Evolutionary conservation across 495 filamentous ascomycete genomes (phyloP).

Genomic region (Pseudevernia furfuracea): DNA sequence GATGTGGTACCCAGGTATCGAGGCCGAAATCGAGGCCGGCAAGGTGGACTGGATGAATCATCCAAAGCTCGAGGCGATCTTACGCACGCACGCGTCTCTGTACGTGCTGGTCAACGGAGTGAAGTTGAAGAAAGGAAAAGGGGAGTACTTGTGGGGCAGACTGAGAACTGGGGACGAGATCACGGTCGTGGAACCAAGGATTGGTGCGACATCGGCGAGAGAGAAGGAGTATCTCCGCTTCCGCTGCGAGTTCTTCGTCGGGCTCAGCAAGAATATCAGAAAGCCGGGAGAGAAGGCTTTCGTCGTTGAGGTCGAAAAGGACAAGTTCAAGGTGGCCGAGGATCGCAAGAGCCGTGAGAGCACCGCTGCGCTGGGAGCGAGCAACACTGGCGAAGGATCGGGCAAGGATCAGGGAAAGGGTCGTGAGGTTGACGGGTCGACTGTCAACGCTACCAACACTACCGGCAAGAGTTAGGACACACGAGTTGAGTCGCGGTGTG

Average conservation of each 20-base stretch:
- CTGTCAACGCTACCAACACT: neutral
- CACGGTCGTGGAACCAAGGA: conserved; percentile 33
- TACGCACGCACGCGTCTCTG: conserved; percentile 61
- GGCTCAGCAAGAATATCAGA: conserved; percentile 40
- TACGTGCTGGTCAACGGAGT: conserved; percentile 68
- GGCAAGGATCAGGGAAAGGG: conserved; percentile 1
- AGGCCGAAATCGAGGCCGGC: conserved; percentile 44
- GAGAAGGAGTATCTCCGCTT: conserved; percentile 43
- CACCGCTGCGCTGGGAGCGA: conserved; percentile 2
- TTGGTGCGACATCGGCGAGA: conserved; percentile 36
- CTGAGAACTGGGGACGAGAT: conserved; percentile 19
- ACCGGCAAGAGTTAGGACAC: conserved; percentile 5
- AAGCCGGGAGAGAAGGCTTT: conserved; percentile 26
- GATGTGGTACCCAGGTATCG: conserved; percentile 60
- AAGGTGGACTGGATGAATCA: conserved; percentile 50
- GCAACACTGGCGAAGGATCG: neutral
- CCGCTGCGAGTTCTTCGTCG: conserved; percentile 47
- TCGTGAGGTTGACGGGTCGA: neutral
- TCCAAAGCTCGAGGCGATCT: conserved; percentile 50
- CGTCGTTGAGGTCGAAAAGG: conserved; percentile 33
- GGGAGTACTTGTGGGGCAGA: conserved; percentile 12
- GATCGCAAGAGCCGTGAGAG: conserved; percentile 11
- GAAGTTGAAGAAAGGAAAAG: conserved; percentile 19
- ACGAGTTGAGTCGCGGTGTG: conserved; percentile 2
- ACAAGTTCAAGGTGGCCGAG: conserved; percentile 4